phyloP scores from a whole-genome alignment of 192 early-diverging fungal species.

The Umbelopsis sp. region DNA sequence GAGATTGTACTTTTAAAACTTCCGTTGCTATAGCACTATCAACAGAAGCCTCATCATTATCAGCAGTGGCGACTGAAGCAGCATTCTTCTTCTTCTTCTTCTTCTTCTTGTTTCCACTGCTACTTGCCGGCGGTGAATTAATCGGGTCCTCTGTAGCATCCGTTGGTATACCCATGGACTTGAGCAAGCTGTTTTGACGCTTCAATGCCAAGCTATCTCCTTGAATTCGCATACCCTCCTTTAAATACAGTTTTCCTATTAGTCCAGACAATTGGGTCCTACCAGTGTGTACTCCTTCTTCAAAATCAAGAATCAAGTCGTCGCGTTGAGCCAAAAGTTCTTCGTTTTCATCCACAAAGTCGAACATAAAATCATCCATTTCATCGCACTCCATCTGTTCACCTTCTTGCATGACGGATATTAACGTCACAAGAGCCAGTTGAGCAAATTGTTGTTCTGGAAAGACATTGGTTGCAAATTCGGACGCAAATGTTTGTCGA shows the following conservation, averaged over 20 bases:
- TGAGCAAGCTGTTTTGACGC: constrained; percentile 52
- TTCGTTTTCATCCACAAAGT: constrained; percentile 61
- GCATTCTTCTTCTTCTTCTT: constrained; percentile 47
- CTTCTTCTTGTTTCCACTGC: constrained; percentile 22
- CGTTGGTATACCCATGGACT: constrained; percentile 49
- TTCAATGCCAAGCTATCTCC: constrained; percentile 57
- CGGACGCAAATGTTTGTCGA: constrained; percentile 53
- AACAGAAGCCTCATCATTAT: neutral
- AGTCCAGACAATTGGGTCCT: constrained; percentile 71
- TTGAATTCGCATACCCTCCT: constrained; percentile 72
- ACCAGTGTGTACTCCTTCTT: constrained; percentile 70
- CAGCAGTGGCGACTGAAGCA: neutral
- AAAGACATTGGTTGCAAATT: constrained; percentile 40
- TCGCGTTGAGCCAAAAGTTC: constrained; percentile 52
- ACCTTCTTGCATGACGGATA: constrained; percentile 73
- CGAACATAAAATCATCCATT: constrained; percentile 47
- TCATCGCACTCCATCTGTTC: constrained; percentile 69
- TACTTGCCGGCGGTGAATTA: neutral
- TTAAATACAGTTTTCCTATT: constrained; percentile 70
- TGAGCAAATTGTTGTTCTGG: constrained; percentile 37
- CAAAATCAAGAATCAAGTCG: constrained; percentile 66
- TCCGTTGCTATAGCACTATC: neutral
- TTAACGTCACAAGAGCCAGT: constrained; percentile 63
- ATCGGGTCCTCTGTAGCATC: constrained; percentile 33
- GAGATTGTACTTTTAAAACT: neutral